A percentile compares a stretch with the other conserved stretches of the same genome.
phyloP scores from a whole-genome alignment of 140 eudicot genomes.

The Erigeron philadelphicus region DNA sequence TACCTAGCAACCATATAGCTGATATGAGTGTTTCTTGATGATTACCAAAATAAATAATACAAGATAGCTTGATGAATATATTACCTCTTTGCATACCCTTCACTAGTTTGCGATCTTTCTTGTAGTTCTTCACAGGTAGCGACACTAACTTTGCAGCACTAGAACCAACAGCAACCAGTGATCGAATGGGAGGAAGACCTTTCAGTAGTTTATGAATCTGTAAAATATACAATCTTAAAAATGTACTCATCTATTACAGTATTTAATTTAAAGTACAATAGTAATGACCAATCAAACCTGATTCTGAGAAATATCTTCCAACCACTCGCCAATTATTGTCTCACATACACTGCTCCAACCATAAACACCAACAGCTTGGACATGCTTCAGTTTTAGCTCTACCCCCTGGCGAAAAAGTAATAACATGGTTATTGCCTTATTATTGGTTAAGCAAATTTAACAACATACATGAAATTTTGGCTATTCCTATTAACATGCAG shows the following conservation, averaged over 20 bases:
- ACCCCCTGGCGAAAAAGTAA: slow-evolving; percentile 55
- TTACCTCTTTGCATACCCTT: slow-evolving; percentile 98
- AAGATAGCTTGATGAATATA: slow-evolving; percentile 3
- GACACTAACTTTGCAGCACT: slow-evolving; percentile 91
- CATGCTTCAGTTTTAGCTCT: slow-evolving; percentile 78
- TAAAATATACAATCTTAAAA: slow-evolving; percentile 7
- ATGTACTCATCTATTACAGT: neutral
- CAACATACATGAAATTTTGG: neutral
- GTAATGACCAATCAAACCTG: slow-evolving; percentile 46
- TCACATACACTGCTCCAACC: slow-evolving; percentile 84
- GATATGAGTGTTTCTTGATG: neutral
- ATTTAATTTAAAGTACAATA: neutral
- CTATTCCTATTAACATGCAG: neutral
- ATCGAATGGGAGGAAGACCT: slow-evolving; percentile 89
- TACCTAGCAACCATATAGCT: slow-evolving; percentile 36
- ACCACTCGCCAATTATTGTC: slow-evolving; percentile 80
- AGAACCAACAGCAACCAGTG: slow-evolving; percentile 85
- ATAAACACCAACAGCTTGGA: slow-evolving; percentile 78
- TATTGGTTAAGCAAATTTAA: neutral
- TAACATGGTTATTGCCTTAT: neutral
- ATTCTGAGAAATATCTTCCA: slow-evolving; percentile 89
- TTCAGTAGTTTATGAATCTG: slow-evolving; percentile 75
- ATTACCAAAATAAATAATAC: neutral
- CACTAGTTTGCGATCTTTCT: slow-evolving; percentile 70
- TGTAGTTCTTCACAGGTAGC: slow-evolving; percentile 75